Percentiles rank a stretch among this genome's conserved stretches.
These are phyloP conservation scores for Pyricularia grisea DNA, from an alignment of 2,329 filamentous ascomycete species.

Conservation along the genomic window DNA sequence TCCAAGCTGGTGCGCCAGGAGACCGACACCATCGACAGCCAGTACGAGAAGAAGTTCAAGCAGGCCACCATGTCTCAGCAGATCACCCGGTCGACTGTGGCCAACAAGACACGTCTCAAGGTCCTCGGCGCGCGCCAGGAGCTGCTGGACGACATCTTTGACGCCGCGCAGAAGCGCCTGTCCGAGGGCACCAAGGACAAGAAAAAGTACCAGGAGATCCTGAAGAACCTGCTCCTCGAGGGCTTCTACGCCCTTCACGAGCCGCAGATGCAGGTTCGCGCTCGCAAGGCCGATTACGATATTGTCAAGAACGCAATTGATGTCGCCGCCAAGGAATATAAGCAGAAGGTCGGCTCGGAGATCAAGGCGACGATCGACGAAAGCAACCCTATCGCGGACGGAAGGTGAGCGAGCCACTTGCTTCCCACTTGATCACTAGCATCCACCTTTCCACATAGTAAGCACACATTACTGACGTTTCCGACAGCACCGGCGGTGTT, in stretches of 20 bases:
- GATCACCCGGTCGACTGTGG: constrained; percentile 90
- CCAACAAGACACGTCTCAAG: constrained; percentile 91
- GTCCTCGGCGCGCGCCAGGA: constrained; percentile 83
- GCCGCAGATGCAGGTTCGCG: constrained; percentile 63
- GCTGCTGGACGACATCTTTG: constrained; percentile 83
- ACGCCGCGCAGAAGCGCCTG: constrained; percentile 67
- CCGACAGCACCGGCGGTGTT: constrained; percentile 69
- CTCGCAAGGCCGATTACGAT: constrained; percentile 70
- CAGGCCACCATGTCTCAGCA: constrained; percentile 97
- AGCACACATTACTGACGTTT: constrained; percentile 13
- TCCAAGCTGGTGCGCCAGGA: constrained; percentile 96
- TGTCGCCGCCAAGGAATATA: constrained; percentile 72
- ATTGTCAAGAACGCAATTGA: constrained; percentile 69
- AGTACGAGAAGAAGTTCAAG: constrained; percentile 99
- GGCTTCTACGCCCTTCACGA: constrained; percentile 84
- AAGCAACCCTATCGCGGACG: constrained; percentile 68
- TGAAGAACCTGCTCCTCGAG: constrained; percentile 80
- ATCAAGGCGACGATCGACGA: constrained; percentile 66
- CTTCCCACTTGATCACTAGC: neutral
- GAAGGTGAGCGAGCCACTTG: constrained; percentile 66
- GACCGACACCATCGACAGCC: constrained; percentile 80
- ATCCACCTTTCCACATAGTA: neutral
- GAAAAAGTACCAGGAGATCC: constrained; percentile 62
- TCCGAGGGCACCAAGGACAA: constrained; percentile 56
- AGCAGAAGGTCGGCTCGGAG: constrained; percentile 65